These are phyloP conservation scores for Russula compacta DNA, from an alignment of 768 basidiomycete species.

Conservation along the genomic window DNA sequence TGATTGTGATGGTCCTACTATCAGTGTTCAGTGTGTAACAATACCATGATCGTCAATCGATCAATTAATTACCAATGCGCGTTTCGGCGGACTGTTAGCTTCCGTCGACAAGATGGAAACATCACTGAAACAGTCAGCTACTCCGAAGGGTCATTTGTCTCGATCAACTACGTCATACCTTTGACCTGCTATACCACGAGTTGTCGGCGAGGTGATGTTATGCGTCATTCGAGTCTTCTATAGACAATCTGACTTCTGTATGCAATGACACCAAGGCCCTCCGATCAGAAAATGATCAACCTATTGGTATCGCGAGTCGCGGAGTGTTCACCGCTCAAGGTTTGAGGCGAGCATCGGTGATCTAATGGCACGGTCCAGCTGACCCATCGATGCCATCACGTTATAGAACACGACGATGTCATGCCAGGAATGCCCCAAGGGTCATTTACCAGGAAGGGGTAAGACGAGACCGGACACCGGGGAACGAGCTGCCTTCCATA, in stretches of 20 bases:
- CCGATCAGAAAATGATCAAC: not conserved
- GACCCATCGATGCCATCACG: not conserved
- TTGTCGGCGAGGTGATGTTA: not conserved
- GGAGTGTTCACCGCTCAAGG: not conserved
- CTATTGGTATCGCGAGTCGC: not conserved
- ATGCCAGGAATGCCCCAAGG: too few relatives aligned
- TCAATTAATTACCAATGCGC: not conserved
- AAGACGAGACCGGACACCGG: too few relatives aligned
- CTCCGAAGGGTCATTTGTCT: not conserved
- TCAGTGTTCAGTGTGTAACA: not conserved
- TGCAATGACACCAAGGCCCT: not conserved
- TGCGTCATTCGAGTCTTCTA: not conserved
- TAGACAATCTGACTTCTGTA: too few relatives aligned
- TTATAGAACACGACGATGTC: not conserved
- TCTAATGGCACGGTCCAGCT: not conserved
- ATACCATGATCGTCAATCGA: not conserved
- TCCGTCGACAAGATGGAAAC: not conserved
- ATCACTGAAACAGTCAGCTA: not conserved
- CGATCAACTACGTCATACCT: constrained; percentile 1
- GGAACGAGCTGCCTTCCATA: too few relatives aligned
- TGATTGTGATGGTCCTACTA: not conserved
- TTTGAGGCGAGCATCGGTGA: not conserved
- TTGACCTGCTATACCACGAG: not conserved
- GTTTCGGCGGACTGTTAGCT: not conserved
- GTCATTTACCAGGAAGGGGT: too few relatives aligned